Base-by-base conservation (phyloP, 106 monocot genomes). In the Vanilla planifolia region DNA sequence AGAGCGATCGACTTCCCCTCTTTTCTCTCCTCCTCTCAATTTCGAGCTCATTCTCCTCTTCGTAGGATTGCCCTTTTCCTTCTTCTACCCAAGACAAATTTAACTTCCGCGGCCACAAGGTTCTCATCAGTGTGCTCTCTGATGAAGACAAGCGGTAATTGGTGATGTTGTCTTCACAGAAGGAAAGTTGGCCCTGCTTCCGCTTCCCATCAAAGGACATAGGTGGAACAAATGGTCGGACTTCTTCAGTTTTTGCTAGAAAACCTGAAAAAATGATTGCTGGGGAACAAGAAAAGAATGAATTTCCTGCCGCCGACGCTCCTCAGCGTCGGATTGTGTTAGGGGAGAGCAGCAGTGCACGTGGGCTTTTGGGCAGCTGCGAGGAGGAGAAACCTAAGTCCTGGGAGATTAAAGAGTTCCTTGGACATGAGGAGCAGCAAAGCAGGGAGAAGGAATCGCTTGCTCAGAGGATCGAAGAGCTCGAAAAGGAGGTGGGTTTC, bases 401-500 rank as follows among this genome's bases (percentile, higher is more conserved):
- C 20, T 33, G n/a, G 2, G n/a, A 20, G 26, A 20, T 8, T 13
- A 19, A 34, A n/a, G 56, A n/a, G 19, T 19, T 56, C 4, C 34
- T 26, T 33, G 57, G 35, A n/a, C 32, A 55, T 55, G 55, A 8
- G 2, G 57, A 9, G 35, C 35, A 34, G 27, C 34, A 33, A 21
- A 35, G 57, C 8, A 19, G 13, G 2, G 57, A 57, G 8, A 57
- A 36, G 35, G 20, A 57, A 28, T 17, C 57, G 9, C 57, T 57
- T 57, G 33, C 20, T 36, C 15, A 3, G 57, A 57, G 57, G 57
- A 35, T 57, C 35, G 57, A 22, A 0, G 57, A 57, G 7, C 57
- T 57, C 7, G 57, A 57, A 21, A 57, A 57, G 57, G 57, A 57
- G 57, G 57, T 57, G 35, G 35, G 20, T 57, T 36, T 35, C 33